A percentile compares a stretch with the other conserved stretches of the same genome.
phyloP scores from a whole-genome alignment of 352 stramenopile genomes.

The Peronosclerospora sorghi region DNA sequence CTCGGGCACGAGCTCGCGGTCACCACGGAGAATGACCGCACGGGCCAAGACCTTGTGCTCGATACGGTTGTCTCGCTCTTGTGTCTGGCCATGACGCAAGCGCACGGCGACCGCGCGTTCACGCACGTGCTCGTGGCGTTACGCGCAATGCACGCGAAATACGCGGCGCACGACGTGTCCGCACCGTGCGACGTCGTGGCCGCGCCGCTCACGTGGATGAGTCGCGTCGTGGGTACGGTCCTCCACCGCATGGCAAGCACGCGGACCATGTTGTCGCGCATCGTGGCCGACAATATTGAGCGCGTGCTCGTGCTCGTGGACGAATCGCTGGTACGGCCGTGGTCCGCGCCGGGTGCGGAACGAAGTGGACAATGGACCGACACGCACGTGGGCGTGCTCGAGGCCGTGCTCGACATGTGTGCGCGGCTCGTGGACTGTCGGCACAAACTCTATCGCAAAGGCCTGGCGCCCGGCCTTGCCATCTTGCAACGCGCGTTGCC shows the following conservation, averaged over 20 bases:
- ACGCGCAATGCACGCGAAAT: conserved; percentile 55
- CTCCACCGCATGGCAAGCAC: conserved; percentile 66
- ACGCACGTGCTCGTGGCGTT: conserved; percentile 53
- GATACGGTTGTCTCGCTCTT: conserved; percentile 78
- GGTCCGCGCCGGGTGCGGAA: conserved; percentile 9
- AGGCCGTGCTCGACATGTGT: conserved; percentile 65
- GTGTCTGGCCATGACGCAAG: conserved; percentile 55
- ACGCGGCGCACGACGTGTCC: conserved; percentile 15
- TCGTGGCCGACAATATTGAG: conserved; percentile 69
- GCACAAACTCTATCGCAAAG: conserved; percentile 64
- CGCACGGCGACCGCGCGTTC: conserved; percentile 51
- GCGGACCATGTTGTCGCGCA: conserved; percentile 61
- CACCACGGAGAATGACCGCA: conserved; percentile 16
- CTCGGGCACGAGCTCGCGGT: neutral
- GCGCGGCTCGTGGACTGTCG: conserved; percentile 61
- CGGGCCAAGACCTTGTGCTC: conserved; percentile 68
- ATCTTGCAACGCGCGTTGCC: conserved; percentile 53
- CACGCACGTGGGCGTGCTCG: conserved; percentile 57
- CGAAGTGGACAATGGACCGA: conserved; percentile 30
- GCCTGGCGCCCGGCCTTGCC: conserved; percentile 51
- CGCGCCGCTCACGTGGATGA: conserved; percentile 53
- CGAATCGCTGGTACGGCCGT: conserved; percentile 41
- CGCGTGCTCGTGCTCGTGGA: conserved; percentile 56
- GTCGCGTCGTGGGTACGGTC: conserved; percentile 52
- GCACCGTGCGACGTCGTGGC: conserved; percentile 25